Percentiles rank a stretch among this genome's conserved stretches.
Conservation (phyloP, 2,329 filamentous ascomycete genomes). For the Claviceps humidiphila region DNA sequence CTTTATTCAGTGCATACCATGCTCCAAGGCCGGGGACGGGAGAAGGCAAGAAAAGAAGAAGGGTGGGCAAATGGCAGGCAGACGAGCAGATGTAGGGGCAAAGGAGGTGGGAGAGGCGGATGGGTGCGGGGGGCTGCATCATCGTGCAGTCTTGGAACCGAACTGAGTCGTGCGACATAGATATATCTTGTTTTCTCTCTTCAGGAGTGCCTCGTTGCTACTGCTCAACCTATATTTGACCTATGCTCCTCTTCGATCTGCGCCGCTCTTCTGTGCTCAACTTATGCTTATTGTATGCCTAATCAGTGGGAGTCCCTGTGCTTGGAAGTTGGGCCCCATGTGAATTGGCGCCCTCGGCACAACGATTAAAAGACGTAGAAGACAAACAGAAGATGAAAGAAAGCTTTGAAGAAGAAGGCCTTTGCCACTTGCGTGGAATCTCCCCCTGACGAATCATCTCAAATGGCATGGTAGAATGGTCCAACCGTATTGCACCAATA, state of each 20-base stretch:
- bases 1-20: neutral
- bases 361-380: neutral
- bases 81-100: neutral
- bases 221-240: neutral
- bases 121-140: constrained; percentile 2
- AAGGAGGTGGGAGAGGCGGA: neutral
- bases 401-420: neutral
- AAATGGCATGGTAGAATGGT: neutral
- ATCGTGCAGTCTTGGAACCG: neutral
- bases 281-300: too few relatives aligned
- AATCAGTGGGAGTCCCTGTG: too few relatives aligned
- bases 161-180: constrained; percentile 1
- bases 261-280: too few relatives aligned
- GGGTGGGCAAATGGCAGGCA: neutral
- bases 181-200: neutral
- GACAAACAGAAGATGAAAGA: neutral
- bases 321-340: too few relatives aligned
- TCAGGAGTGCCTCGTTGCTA: neutral
- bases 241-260: neutral
- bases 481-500: neutral
- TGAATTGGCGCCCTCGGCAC: too few relatives aligned
- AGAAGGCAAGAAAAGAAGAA: neutral
- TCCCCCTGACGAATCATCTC: neutral
- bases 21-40: neutral
- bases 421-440: neutral